Percentiles rank a stretch among this genome's conserved stretches.
Evolutionary conservation across 2,329 filamentous ascomycete species (phyloP).

Genomic region (Ceratocystis albifundus): DNA sequence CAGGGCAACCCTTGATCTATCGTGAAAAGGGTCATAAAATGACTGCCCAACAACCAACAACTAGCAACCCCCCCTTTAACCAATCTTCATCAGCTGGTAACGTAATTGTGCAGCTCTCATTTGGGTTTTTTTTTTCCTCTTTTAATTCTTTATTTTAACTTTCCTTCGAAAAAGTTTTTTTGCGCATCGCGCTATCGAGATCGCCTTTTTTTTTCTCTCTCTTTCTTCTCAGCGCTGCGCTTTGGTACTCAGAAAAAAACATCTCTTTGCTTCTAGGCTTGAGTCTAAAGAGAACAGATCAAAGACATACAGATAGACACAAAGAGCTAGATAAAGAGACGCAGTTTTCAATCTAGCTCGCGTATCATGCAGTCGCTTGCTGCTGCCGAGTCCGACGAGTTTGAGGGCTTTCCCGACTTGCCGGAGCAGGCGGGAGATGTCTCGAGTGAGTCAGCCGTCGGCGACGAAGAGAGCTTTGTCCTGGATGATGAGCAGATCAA

Average conservation of each 20-base stretch:
- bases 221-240: not conserved
- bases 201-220: not conserved
- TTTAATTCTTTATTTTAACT: no score
- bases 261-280: no score
- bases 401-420: slow-evolving; percentile 17
- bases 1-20: not conserved
- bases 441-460: slow-evolving; percentile 1
- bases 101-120: not conserved
- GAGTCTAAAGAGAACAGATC: no score
- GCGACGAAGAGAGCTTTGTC: slow-evolving; percentile 12
- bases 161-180: no score
- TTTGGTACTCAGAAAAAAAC: no score
- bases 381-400: slow-evolving; percentile 10
- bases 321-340: no score
- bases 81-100: not conserved
- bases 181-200: no score
- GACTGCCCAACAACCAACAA: not conserved
- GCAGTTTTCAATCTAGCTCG: no score
- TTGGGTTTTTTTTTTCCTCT: not conserved
- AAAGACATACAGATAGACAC: no score
- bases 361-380: not conserved
- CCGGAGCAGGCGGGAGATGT: not conserved
- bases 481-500: slow-evolving; percentile 17
- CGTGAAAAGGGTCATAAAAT: slow-evolving; percentile 1
- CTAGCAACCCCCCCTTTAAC: not conserved